Conservation (phyloP, 78 protist species). For the Fonticula alba region DNA sequence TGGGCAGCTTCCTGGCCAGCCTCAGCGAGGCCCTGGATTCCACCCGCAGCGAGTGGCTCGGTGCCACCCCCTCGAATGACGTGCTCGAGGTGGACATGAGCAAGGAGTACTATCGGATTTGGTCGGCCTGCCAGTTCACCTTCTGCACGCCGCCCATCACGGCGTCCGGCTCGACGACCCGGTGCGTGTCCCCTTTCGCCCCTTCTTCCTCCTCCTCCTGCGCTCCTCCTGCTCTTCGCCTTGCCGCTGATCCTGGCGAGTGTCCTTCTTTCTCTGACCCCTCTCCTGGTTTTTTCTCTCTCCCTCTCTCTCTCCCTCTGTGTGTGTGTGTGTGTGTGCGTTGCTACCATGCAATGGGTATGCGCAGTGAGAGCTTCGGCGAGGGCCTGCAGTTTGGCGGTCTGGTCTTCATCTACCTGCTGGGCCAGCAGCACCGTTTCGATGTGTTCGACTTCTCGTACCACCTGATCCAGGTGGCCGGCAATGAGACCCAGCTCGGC, state of each 20-base stretch:
- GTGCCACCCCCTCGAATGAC: conserved; percentile 34
- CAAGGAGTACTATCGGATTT: conserved; percentile 49
- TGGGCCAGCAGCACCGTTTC: conserved; percentile 27
- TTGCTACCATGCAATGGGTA: neutral
- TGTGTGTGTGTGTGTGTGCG: no score
- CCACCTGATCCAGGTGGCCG: no score
- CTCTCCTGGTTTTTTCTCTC: neutral
- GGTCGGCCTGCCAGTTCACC: conserved; percentile 52
- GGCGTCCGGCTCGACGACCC: neutral
- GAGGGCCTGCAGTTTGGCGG: conserved; percentile 68
- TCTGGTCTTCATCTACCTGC: conserved; percentile 36
- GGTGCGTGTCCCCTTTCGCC: neutral
- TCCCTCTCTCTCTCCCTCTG: neutral
- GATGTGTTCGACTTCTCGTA: no score
- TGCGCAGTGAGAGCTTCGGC: conserved; percentile 34
- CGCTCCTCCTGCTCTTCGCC: no score
- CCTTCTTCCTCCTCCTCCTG: no score
- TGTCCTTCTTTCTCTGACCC: neutral
- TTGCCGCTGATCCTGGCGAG: no score
- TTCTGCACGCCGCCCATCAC: conserved; percentile 15
- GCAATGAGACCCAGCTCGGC: no score
- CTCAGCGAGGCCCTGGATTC: neutral
- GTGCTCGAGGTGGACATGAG: conserved; percentile 28
- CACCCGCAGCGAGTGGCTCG: conserved; percentile 25
- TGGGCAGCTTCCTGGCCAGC: neutral